Conservation (phyloP, 2,329 filamentous ascomycete species). For the Exophiala sp. region DNA sequence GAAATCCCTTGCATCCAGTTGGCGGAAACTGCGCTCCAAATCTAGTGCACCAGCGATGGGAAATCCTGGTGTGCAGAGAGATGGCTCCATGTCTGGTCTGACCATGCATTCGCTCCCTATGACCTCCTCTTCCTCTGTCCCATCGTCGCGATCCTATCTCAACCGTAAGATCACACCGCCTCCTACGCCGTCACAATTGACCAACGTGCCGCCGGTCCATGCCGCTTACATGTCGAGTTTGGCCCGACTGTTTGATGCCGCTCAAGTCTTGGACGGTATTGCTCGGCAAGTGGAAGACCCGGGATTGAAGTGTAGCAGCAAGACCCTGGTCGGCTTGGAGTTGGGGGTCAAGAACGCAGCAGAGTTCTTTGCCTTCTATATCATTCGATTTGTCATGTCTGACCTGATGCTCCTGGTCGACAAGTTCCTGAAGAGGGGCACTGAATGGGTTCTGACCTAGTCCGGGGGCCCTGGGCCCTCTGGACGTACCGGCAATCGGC, state of each 20-base stretch:
- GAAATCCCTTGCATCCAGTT: conserved; percentile 76
- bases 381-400: conserved; percentile 87
- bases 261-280: conserved; percentile 85
- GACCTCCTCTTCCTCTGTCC: conserved; percentile 54
- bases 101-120: conserved; percentile 73
- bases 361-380: conserved; percentile 95
- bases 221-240: conserved; percentile 86
- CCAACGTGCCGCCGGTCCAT: conserved; percentile 51
- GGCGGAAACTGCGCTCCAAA: conserved; percentile 85
- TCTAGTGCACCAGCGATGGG: conserved; percentile 50
- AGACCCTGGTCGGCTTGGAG: conserved; percentile 91
- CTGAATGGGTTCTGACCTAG: conserved; percentile 75
- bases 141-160: conserved; percentile 54
- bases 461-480: no score
- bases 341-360: conserved; percentile 87
- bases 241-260: conserved; percentile 86
- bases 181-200: conserved; percentile 65
- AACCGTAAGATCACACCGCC: conserved; percentile 47
- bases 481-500: no score
- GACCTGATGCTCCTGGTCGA: conserved; percentile 82
- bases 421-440: conserved; percentile 94
- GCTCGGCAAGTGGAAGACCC: conserved; percentile 94
- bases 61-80: conserved; percentile 32
- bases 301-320: conserved; percentile 81
- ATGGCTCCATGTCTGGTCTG: conserved; percentile 46